Base-by-base conservation (phyloP, 208 protist species). In the Phytomonas sp. region DNA sequence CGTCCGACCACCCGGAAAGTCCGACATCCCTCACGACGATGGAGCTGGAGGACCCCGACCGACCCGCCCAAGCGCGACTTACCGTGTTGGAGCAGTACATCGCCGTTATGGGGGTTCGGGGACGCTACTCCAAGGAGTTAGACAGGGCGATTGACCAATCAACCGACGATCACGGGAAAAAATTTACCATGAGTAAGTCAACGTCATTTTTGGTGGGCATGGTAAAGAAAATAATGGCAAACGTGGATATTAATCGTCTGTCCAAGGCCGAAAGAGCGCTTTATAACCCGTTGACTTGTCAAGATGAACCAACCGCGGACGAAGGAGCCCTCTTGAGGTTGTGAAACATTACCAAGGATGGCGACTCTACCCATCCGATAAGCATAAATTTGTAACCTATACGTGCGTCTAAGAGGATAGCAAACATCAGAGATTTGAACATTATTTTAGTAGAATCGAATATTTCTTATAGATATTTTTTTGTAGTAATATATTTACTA, bases 41-140 rank as follows among this genome's bases (percentile, higher is more conserved):
- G 61, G 5, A 30, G 69, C 14, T 49, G 69, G 34, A 37, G 34
- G 34, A 37, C 34, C 34, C 34, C 26, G 37, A 60, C 23, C 23
- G 5, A 30, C 34, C 34, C 26, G 37, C 29, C 23, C 23, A 2
- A 30, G 11, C 26, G 4, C n/a, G 14, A 37, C 72, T 88, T 30
- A 74, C 79, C 0, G 77, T 84, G 19, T 71, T 95, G 26, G 82
- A 86, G 63, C 90, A 93, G 63, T 93, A 77, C 66, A 0, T 95
- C 23, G 87, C 83, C 3, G 85, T 95, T 19, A 60, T 95, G 33
- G 90, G 90, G 6, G 71, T 75, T 36, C 86, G 87, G 34, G 87
- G 83, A 0, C 81, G 87, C 30, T 92, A 80, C 69, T 93, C 91
- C 1, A 5, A 42, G n/a, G 84, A 84, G 70, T 67, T 94, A 49